phyloP scores from a whole-genome alignment of 441 rosid genomes.

The Eutrema salsugineum region DNA sequence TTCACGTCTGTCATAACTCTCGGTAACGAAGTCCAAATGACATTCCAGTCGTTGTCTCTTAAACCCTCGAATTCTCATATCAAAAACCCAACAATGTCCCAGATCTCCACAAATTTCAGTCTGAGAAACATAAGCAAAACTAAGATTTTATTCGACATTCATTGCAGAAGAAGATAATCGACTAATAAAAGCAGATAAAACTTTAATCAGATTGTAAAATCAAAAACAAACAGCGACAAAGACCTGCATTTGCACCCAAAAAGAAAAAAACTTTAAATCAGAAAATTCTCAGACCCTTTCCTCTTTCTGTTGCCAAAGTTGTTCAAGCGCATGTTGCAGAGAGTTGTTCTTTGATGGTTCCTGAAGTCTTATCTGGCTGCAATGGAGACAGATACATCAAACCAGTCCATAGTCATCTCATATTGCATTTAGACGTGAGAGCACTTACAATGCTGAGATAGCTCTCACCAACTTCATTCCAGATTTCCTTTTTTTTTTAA shows the following conservation, averaged over 20 bases:
- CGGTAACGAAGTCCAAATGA: conserved; percentile 2
- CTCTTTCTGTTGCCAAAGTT: too few relatives aligned
- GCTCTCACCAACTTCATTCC: too few relatives aligned
- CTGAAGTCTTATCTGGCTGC: too few relatives aligned
- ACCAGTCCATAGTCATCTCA: too few relatives aligned
- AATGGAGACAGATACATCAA: too few relatives aligned
- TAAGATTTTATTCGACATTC: not conserved
- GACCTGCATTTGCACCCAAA: conserved; percentile 17
- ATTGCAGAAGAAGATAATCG: not conserved
- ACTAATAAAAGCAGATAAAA: not conserved
- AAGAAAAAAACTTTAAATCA: conserved; percentile 15
- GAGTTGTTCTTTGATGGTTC: too few relatives aligned
- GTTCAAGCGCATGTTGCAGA: too few relatives aligned
- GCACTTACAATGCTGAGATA: too few relatives aligned
- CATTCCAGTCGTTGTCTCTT: conserved; percentile 74
- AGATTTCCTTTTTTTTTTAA: too few relatives aligned
- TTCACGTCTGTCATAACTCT: conserved; percentile 50
- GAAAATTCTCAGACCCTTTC: too few relatives aligned
- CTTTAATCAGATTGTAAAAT: conserved; percentile 3
- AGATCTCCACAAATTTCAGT: conserved; percentile 7
- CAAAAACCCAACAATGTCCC: not conserved
- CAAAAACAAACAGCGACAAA: not conserved
- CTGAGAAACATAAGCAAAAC: conserved; percentile 10
- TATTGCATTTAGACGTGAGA: too few relatives aligned
- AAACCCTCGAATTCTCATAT: conserved; percentile 44